A percentile compares a stretch with the other conserved stretches of the same genome.
phyloP scores from a whole-genome alignment of 495 filamentous ascomycete species.

The Penicillium herquei region DNA sequence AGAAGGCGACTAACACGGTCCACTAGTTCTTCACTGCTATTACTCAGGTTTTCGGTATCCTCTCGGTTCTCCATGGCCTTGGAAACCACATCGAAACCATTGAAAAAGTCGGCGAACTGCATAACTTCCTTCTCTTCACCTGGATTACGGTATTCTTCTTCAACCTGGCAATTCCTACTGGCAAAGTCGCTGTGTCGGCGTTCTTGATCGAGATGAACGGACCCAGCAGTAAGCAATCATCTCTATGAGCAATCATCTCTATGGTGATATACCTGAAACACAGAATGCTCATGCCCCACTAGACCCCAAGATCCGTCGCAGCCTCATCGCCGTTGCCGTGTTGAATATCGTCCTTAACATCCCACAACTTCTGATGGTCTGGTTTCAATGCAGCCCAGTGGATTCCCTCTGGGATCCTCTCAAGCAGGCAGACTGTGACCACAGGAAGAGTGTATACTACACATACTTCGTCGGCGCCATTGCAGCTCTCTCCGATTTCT shows the following conservation, averaged over 20 bases:
- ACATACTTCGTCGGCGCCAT: conserved; percentile 26
- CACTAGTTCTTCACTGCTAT: conserved; percentile 14
- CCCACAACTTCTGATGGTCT: conserved; percentile 21
- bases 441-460: conserved; percentile 25
- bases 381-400: conserved; percentile 24
- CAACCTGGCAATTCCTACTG: conserved; percentile 26
- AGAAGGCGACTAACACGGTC: not conserved
- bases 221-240: conserved; percentile 18
- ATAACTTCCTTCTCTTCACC: conserved; percentile 26
- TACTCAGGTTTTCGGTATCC: conserved; percentile 23
- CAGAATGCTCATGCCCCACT: not conserved
- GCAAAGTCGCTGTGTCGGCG: conserved; percentile 24
- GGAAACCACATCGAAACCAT: conserved; percentile 23
- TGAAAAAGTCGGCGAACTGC: conserved; percentile 15
- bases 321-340: conserved; percentile 21
- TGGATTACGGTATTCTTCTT: conserved; percentile 31
- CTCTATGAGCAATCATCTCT: not conserved
- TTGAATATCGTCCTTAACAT: conserved; percentile 25
- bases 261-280: no score
- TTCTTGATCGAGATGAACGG: conserved; percentile 28
- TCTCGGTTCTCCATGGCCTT: conserved; percentile 24
- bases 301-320: conserved; percentile 26
- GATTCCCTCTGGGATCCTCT: conserved; percentile 23
- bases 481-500: conserved; percentile 23
- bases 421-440: conserved; percentile 18